Evolutionary conservation across 208 protist species (phyloP), one percentile per base, ranked within the genome.

Genomic region (Tritrichomonas musculus): DNA sequence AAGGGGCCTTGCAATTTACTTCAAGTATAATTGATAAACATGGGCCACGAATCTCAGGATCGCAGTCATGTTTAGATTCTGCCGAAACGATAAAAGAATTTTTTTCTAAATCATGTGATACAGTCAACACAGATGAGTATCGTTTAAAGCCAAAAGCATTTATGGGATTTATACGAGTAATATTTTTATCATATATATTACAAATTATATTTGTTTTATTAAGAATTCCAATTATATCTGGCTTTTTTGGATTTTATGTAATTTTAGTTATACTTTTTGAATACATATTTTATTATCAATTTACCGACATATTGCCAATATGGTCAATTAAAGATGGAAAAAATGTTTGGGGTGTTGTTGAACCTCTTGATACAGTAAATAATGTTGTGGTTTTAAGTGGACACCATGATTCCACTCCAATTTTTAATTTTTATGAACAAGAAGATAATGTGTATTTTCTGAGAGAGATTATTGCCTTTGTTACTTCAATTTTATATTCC

Each of bases 341-440:
- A 25, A 88, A 88, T 88, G 77, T 88, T 88, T 57, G 57, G 33
- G 77, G 77, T 27, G 27, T 60, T 39, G 57, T 88, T 50, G 47
- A 88, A 11, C 77, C 77, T 11, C 3, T 25, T 17, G 77, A 39
- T 33, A 47, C 53, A 88, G 44, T 50, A 2, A 57, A 88, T 20
- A 5, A 57, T 2, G 57, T 27, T 22, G 47, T 88, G 4, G n/a
- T 88, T 9, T 88, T 39, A 27, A 53, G 41, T n/a, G 77, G 77
- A 39, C 77, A 88, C 30, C 77, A 88, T 57, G 77, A 88, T 57
- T 53, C 41, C 17, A 47, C 77, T 1, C 47, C 33, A 22, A 88
- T 88, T 20, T 88, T 88, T 39, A 49, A 49, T 5, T 88, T 88
- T 27, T 82, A 82, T 39, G 33, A 82, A 30, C 27, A 47, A 33